These are phyloP conservation scores for Chalciporus pseudorubinellus DNA, from an alignment of 768 basidiomycete species.

Conservation along the genomic window DNA sequence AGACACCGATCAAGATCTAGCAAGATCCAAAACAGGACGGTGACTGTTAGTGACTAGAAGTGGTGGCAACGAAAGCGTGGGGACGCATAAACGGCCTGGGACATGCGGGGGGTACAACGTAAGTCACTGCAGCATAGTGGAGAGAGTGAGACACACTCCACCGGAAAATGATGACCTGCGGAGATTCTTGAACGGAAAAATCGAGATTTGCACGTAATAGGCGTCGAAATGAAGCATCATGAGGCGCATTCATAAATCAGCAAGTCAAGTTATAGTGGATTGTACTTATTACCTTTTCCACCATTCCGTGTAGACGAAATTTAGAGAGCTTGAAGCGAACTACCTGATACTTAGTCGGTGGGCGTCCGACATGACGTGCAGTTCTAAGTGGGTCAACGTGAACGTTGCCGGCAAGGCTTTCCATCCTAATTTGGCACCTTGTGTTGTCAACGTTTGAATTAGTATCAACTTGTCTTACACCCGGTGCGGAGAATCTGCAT, in stretches of 20 bases:
- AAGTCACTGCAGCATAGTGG: background rate
- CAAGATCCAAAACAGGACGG: background rate
- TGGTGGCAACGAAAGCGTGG: background rate
- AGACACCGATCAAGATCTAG: slow-evolving; percentile 12
- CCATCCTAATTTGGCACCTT: background rate
- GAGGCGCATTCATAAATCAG: slow-evolving; percentile 6
- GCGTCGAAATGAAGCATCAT: slow-evolving; percentile 5
- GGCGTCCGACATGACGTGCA: no score
- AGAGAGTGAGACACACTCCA: background rate
- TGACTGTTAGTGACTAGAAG: background rate
- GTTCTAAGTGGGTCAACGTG: no score
- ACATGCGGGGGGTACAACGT: slow-evolving; percentile 1
- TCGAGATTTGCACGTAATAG: slow-evolving; percentile 17
- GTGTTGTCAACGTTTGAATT: background rate
- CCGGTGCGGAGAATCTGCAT: slow-evolving; percentile 1
- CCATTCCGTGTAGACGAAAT: no score
- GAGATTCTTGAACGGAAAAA: background rate
- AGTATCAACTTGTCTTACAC: background rate
- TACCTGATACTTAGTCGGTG: no score
- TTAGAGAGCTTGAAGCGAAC: no score
- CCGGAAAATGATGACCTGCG: background rate
- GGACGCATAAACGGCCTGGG: background rate
- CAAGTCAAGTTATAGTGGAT: background rate
- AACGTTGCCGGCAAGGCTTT: no score
- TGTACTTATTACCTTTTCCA: background rate